Base-by-base conservation (phyloP, 2,329 filamentous ascomycete species). In the Aspergillus novoparasiticus region DNA sequence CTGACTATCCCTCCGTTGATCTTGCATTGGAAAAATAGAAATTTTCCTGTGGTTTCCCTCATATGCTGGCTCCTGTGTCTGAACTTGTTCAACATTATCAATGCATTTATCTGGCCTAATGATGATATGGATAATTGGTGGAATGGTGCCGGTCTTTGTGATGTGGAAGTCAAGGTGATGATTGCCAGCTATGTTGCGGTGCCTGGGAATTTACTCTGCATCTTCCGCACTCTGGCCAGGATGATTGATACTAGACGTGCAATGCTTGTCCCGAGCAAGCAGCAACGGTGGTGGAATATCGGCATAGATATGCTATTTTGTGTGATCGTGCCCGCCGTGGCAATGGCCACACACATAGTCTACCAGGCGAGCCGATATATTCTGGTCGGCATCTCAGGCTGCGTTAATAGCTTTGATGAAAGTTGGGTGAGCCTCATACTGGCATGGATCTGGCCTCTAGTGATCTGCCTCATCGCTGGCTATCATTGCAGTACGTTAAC, bases 31-130 rank as follows among this genome's bases (percentile, higher is more conserved):
- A 82, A 82, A 58, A 86, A 88, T 66, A 81, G 81, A 62, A 91
- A 91, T 73, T 78, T 89, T 58, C 83, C 87, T 14, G 85, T 87
- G 8, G 81, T 82, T 21, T 83, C 81, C 34, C 79, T 90, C 41
- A 83, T 89, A 56, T 71, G 80, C 57, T 89, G 86, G 81, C 76
- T 85, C 59, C 75, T 84, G 28, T 62, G 87, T n/a, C 73, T 83
- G 62, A 89, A 89, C 69, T 61, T 88, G 59, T 81, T 85, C 72
- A 85, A 82, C 66, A 81, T 87, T 65, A 75, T 87, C 79, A 91
- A 91, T 70, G 80, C 87, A 1, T 73, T 89, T 57, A 83, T 90
- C 64, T 92, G 89, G 89, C 83, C 84, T 0, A 84, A 80, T 9
- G 86, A 89, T 66, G 78, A 89, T 66, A 69, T 84, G 14, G 43